Evolutionary conservation across 192 early-diverging fungal species (phyloP).

Genomic region (Podila epigama): DNA sequence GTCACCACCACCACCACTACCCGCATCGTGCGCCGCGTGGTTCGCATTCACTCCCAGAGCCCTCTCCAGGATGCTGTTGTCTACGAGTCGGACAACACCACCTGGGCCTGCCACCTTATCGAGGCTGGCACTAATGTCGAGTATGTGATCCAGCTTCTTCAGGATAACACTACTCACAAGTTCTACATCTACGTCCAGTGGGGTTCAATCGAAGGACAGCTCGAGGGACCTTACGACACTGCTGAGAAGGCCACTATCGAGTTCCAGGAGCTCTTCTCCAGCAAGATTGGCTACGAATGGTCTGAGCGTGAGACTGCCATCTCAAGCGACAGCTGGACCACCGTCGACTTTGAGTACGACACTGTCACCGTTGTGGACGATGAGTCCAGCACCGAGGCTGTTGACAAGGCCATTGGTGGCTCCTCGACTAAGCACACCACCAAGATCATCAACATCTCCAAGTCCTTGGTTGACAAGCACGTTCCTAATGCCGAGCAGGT

Average conservation of each 20-base stretch:
- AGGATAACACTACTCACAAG: slow-evolving; percentile 22
- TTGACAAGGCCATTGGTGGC: not conserved
- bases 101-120: slow-evolving; percentile 39
- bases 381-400: slow-evolving; percentile 5
- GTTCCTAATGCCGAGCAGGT: slow-evolving; percentile 25
- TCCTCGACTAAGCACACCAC: not conserved
- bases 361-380: slow-evolving; percentile 12
- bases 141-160: slow-evolving; percentile 41
- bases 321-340: slow-evolving; percentile 20
- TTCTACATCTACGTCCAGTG: slow-evolving; percentile 50
- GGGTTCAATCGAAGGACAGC: slow-evolving; percentile 29
- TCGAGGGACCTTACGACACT: slow-evolving; percentile 40
- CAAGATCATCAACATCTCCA: not conserved
- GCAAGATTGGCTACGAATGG: slow-evolving; percentile 35
- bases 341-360: slow-evolving; percentile 37
- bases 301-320: slow-evolving; percentile 11
- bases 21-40: slow-evolving; percentile 23
- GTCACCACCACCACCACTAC: slow-evolving; percentile 29
- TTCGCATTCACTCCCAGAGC: slow-evolving; percentile 24
- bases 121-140: slow-evolving; percentile 41
- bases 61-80: slow-evolving; percentile 34
- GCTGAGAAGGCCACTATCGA: slow-evolving; percentile 19
- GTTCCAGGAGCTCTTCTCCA: slow-evolving; percentile 36
- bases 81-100: slow-evolving; percentile 20
- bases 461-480: slow-evolving; percentile 14